A percentile compares a stretch with the other conserved stretches of the same genome.
Evolutionary conservation across 2,329 filamentous ascomycete genomes (phyloP).

Genomic region (Pyricularia pennisetigena): DNA sequence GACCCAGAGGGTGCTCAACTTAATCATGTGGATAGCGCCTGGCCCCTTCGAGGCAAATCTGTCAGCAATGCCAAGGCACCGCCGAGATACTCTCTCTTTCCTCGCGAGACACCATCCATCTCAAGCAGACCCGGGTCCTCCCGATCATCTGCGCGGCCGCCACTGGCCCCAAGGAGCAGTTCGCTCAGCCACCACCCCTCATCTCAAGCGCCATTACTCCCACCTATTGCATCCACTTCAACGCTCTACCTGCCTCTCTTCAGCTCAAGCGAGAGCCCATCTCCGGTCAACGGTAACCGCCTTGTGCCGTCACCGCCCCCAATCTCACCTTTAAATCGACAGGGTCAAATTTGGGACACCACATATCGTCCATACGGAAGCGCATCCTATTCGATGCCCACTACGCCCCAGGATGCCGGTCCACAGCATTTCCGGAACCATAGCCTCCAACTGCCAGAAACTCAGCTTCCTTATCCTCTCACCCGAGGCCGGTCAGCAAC

Average conservation of each 20-base stretch:
- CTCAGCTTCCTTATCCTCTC: not conserved
- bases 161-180: not conserved
- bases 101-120: not conserved
- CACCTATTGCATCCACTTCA: not conserved
- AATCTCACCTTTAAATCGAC: not conserved
- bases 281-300: not conserved
- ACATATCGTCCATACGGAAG: not conserved
- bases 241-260: not conserved
- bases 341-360: not conserved
- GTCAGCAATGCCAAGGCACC: not conserved
- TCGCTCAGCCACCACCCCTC: not conserved
- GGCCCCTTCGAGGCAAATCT: not conserved
- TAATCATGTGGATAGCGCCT: not conserved
- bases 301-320: not conserved
- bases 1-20: not conserved
- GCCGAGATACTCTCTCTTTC: constrained; percentile 3
- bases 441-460: not conserved
- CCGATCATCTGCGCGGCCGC: not conserved
- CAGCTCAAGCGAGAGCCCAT: not conserved
- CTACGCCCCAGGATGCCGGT: not conserved
- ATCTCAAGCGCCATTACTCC: constrained; percentile 1
- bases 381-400: not conserved
- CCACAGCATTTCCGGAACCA: not conserved
- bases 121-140: not conserved
- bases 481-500: constrained; percentile 1